Base-by-base conservation (phyloP, 768 basidiomycete genomes). In the Collybiopsis luxurians region DNA sequence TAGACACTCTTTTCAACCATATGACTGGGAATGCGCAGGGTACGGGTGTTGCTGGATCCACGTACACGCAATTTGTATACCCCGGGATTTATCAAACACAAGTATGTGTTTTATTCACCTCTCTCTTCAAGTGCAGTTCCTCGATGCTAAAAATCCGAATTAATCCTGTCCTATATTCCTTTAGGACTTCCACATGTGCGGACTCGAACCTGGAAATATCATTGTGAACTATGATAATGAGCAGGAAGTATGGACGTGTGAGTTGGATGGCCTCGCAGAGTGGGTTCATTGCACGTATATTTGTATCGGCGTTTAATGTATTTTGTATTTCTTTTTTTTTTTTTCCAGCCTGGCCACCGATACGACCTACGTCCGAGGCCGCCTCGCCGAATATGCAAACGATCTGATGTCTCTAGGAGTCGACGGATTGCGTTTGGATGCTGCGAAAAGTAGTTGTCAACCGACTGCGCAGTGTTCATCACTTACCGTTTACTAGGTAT, bases 171-270 rank as follows among this genome's bases (percentile, higher is more conserved):
- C n/a, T 19, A 42, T 17, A 3, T 52, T 27, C 23, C 17, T 9
- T 15, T 49, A 79, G 71, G 74, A 86, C 65, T 87, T 87, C 67
- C 85, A 88, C 60, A 79, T 86, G 64, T 87, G 85, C 60, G 83
- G 85, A 3, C 70, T 83, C 27, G 77, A 79, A 48, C 67, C 80
- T 0, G 66, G 65, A 2, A 79, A 86, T 60, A 72, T 78, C 54
- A 85, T 87, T 53, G 78, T 76, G 11, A 75, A 86, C 64, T 89
- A 79, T 56, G 61, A 67, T 53, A 82, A 81, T 60, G 66, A 78
- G 5, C 53, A 67, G 0, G 80, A 89, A 66, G 85, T 89, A 0
- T 80, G 82, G 62, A 83, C 80, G 0, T 84, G 82, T 61, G 70
- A 84, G 60, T 71, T 84, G 28, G 74, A 64, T 1, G 75, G 31